phyloP scores from a whole-genome alignment of 495 filamentous ascomycete genomes.

The Terfezia boudieri region DNA sequence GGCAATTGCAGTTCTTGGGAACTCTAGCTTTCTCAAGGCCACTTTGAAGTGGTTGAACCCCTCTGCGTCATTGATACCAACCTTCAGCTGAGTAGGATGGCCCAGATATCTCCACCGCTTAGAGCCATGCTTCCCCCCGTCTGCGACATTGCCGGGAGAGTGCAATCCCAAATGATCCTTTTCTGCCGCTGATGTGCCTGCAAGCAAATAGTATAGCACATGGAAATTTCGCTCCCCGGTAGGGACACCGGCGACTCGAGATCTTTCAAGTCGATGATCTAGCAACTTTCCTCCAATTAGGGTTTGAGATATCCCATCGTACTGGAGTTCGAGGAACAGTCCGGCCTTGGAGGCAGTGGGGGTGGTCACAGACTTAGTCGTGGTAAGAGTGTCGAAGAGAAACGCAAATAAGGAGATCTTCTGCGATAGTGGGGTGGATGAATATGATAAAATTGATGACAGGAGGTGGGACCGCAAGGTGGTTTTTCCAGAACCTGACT shows the following conservation, averaged over 20 bases:
- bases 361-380: constrained; percentile 90
- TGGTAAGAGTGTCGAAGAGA: constrained; percentile 85
- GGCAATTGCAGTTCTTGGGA: constrained; percentile 77
- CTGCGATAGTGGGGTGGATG: constrained; percentile 72
- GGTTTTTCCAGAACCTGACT: constrained; percentile 88
- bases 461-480: constrained; percentile 76
- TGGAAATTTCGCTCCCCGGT: constrained; percentile 95
- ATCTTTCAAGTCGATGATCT: constrained; percentile 78
- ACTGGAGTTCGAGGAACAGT: constrained; percentile 86
- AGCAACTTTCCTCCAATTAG: constrained; percentile 85
- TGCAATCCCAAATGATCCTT: constrained; percentile 78
- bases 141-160: constrained; percentile 19
- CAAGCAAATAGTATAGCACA: constrained; percentile 79
- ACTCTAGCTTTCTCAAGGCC: constrained; percentile 78
- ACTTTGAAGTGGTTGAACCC: constrained; percentile 97
- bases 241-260: constrained; percentile 70
- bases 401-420: constrained; percentile 87
- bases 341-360: constrained; percentile 89
- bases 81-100: constrained; percentile 86
- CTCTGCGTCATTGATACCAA: constrained; percentile 85
- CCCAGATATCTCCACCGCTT: constrained; percentile 91
- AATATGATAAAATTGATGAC: constrained; percentile 61
- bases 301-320: constrained; percentile 64
- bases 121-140: constrained; percentile 31
- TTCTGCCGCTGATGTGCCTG: constrained; percentile 75